Percentiles rank a stretch among this genome's conserved stretches.
Evolutionary conservation across 768 basidiomycete species (phyloP).

Genomic region (Favolaschia claudopus): DNA sequence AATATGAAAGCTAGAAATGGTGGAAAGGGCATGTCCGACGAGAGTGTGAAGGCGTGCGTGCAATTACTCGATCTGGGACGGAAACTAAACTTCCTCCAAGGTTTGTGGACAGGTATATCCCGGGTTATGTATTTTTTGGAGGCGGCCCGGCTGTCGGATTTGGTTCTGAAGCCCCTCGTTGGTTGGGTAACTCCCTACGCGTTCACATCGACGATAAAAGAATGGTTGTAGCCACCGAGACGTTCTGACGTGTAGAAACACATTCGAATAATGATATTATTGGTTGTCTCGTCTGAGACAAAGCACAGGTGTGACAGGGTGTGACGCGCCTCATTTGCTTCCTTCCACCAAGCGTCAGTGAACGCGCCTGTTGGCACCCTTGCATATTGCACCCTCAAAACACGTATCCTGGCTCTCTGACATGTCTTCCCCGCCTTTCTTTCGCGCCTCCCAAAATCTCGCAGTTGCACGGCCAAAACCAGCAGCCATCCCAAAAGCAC

Average conservation of each 20-base stretch:
- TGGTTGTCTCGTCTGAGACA: slow-evolving; percentile 3
- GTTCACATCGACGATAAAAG: slow-evolving; percentile 11
- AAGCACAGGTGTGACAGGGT: background rate
- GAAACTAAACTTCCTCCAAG: slow-evolving; percentile 43
- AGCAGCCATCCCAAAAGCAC: slow-evolving; percentile 44
- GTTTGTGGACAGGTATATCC: slow-evolving; percentile 93
- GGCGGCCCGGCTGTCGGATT: slow-evolving; percentile 52
- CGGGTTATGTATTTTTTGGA: slow-evolving; percentile 89
- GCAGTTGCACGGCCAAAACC: slow-evolving; percentile 12
- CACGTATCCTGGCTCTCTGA: slow-evolving; percentile 3
- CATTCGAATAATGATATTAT: background rate
- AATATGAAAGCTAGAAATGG: slow-evolving; percentile 87
- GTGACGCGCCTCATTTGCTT: background rate
- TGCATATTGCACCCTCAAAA: background rate
- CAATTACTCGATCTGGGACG: slow-evolving; percentile 1
- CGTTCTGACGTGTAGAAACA: background rate
- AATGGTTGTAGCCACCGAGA: slow-evolving; percentile 13
- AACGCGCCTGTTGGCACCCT: no score
- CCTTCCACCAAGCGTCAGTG: no score
- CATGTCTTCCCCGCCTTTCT: slow-evolving; percentile 12
- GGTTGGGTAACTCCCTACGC: slow-evolving; percentile 13
- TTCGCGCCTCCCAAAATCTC: slow-evolving; percentile 3
- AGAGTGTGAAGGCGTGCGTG: slow-evolving; percentile 67
- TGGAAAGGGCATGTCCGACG: slow-evolving; percentile 89
- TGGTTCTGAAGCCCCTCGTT: slow-evolving; percentile 6